Base-by-base conservation (phyloP, 2,329 filamentous ascomycete species). In the Thielaviopsis ethacetica region DNA sequence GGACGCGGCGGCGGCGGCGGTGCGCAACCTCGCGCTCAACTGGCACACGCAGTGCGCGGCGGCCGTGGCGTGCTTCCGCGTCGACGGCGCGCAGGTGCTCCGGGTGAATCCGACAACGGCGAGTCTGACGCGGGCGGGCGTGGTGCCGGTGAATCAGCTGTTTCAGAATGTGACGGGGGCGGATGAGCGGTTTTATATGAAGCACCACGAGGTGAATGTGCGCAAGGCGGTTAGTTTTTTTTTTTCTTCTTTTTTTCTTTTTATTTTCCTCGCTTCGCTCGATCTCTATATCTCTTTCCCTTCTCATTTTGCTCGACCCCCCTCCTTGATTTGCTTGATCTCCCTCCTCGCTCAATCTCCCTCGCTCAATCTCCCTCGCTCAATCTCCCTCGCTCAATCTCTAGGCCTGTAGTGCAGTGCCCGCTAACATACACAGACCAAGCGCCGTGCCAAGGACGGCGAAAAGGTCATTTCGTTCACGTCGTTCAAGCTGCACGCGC, bases 11-110 rank as follows among this genome's bases (percentile, higher is more conserved):
- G 24, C 49, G 12, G 30, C 44, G 5, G 41, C 60, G 7, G 52
- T 86, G 63, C 89, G 85, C 15, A 56, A 61, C 17, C 30, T 61
- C 49, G 57, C 57, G 34, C n/a, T 19, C 4, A 50, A 49, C 27
- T 61, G 60, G 60, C 57, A 56, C 44, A 54, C 38, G 1, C 47
- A 51, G 22, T 58, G 53, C 13, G 57, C 57, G 3, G 53, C 54
- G 21, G 57, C 57, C 15, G 44, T 41, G n/a, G 49, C 15, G 22
- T 34, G 27, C 34, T 61, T 61, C n/a, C 30, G 15, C 15, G 56
- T 61, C 5, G 27, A 54, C 19, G 59, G 59, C 4, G 56, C 56
- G 27, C 27, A 41, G 41, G 22, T 58, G 1, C 21, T 55, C 3
- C 34, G 34, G 7, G 44, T 58, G 21, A 54, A 53, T n/a, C 44